Base-by-base conservation (phyloP, 345 rosid genomes). In the Euphorbia tirucalli region DNA sequence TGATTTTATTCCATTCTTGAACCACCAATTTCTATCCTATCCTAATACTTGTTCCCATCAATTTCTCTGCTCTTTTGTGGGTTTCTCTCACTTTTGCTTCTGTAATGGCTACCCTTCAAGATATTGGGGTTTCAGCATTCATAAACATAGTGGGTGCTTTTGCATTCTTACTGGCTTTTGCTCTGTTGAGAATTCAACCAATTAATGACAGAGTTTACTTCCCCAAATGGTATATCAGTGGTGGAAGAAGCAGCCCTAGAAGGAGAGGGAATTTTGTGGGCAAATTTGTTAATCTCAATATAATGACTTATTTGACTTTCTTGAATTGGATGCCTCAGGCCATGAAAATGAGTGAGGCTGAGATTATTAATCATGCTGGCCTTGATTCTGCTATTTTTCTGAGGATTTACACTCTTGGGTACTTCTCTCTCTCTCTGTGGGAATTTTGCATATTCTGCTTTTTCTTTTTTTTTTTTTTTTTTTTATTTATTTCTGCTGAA, bases 291-390 rank as follows among this genome's bases (percentile, higher is more conserved):
- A 95, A 95, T 74, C 90, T 92, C 70, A 85, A 95, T 80, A 66
- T 68, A 82, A 83, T 39, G 67, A 92, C 96, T 28, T 95, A 92
- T 68, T 80, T 92, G 56, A 85, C 93, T 68, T 95, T 95, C 88
- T 76, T 95, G 30, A 95, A 87, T 82, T 95, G 99, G 99, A 95
- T 95, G 99, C 97, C 99, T 71, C 92, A 95, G 73, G 99, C 99
- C 78, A 27, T 92, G 89, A 89, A 72, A 79, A 92, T 92, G 93
- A 79, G 80, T 59, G 97, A 95, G 72, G 37, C 87, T 13, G 88
- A 92, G 79, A 89, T 95, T 71, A 84, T 92, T 39, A 82, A 66
- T 67, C 99, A 92, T 72, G 97, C 99, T 70, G 99, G 99, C 27
- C 89, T 95, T 44, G 99, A 95, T 70, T 95, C 99, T 75, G 99